Conservation (phyloP, 2,329 filamentous ascomycete species). For the Endothia cerciana region DNA sequence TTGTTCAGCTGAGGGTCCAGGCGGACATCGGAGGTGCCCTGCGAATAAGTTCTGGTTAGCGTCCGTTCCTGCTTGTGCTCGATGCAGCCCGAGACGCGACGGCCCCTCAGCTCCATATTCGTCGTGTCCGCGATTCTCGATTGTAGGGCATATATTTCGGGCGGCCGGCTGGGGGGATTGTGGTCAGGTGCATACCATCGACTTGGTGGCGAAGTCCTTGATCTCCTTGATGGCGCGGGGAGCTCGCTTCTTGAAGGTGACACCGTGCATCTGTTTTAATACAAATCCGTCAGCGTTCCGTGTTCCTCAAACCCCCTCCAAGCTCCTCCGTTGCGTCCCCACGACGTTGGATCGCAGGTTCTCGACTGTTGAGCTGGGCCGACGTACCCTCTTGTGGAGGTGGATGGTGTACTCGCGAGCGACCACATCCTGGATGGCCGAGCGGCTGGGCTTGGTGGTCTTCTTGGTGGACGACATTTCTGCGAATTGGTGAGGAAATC, state of each 20-base stretch:
- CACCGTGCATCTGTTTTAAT: conserved; percentile 80
- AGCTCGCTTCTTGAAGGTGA: conserved; percentile 99
- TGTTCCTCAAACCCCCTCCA: conserved; percentile 31
- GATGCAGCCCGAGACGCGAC: neutral
- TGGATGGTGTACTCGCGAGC: conserved; percentile 99
- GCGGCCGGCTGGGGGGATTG: conserved; percentile 11
- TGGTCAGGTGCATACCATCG: conserved; percentile 77
- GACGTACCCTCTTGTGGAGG: conserved; percentile 98
- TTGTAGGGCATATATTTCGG: conserved; percentile 5
- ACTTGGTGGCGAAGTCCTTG: conserved; percentile 86
- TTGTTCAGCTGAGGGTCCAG: conserved; percentile 99
- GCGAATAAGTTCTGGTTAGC: conserved; percentile 26
- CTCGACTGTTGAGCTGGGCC: conserved; percentile 21
- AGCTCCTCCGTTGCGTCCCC: conserved; percentile 36
- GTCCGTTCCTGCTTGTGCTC: conserved; percentile 7
- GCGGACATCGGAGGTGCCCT: conserved; percentile 97
- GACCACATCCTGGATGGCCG: conserved; percentile 98
- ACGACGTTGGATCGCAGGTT: neutral
- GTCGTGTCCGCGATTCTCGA: neutral
- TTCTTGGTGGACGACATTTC: conserved; percentile 72
- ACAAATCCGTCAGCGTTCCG: conserved; percentile 40
- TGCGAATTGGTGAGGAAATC: conserved; percentile 43
- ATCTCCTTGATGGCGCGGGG: conserved; percentile 99
- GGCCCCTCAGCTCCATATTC: neutral
- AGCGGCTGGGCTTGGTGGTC: conserved; percentile 74